Evolutionary conservation across 106 monocot species (phyloP), one percentile per base, ranked within the genome.

Genomic region (Platanthera guangdongensis): DNA sequence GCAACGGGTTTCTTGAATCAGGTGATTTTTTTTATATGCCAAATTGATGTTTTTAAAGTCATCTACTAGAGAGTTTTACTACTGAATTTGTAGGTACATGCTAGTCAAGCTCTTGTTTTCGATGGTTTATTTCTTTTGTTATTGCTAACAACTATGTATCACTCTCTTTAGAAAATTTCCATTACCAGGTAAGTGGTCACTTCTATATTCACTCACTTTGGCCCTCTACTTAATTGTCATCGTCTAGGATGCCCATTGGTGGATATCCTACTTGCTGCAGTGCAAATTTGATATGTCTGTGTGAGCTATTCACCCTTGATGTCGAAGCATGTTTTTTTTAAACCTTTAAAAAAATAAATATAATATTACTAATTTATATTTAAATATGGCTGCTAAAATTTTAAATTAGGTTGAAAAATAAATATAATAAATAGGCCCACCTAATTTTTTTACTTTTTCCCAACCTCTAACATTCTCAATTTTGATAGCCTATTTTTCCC

Each of bases 1-100:
- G 76, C 89, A 0, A 89, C 85, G 64, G 89, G 78, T 78, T 97
- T 97, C 75, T 83, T 95, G 73, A 90, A 76, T 75, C 95, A 95
- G 95, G 95, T 92, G 78, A 79, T 52, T 22, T 63, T 32, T 63
- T 39, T 25, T 30, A 25, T 65, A 21, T 21, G 59, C 18, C 8
- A 60, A 60, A 65, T 65, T 25, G 32, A 32, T 65, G 25, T 32
- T 13, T 32, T 65, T 32, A 32, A 65, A 10, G 28, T 4, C 65
- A 65, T 65, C 32, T 9, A 65, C 32, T 32, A 30, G 4, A 65
- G 65, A 4, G 9, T 65, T 65, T 64, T 64, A 30, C 16, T 64
- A n/a, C 3, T 64, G 64, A 64, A 64, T 64, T 19, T 64, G 64
- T 10, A 64, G 28, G 28, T 64, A 9, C 28, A 9, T 65, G 4